phyloP scores from a whole-genome alignment of 78 protist species.

The Monosiga brevicollis region DNA sequence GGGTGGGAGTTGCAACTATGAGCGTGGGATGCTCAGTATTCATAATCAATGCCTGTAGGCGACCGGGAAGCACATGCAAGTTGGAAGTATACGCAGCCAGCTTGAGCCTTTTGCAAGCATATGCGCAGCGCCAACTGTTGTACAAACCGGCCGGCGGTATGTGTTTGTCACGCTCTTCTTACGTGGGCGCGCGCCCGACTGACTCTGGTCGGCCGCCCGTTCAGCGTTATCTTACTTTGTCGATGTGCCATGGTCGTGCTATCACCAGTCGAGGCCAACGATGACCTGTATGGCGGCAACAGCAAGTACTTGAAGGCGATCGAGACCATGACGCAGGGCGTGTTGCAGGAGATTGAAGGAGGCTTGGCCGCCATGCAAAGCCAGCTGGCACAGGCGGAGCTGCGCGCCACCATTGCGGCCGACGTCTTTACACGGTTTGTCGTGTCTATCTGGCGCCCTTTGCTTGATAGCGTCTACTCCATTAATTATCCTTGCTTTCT shows the following conservation, averaged over 20 bases:
- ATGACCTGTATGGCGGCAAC: background rate
- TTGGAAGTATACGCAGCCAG: no score
- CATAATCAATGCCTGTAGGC: background rate
- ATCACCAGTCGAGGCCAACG: background rate
- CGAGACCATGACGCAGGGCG: background rate
- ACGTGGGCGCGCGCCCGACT: no score
- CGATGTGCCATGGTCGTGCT: background rate
- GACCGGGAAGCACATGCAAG: no score
- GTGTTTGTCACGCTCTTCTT: background rate
- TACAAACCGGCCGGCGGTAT: background rate
- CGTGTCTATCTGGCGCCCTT: background rate
- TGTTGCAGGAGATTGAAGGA: background rate
- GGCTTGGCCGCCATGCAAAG: background rate
- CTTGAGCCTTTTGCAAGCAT: background rate
- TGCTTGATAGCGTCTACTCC: background rate
- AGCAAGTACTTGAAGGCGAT: background rate
- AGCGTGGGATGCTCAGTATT: background rate
- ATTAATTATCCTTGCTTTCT: background rate
- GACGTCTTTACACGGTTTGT: no score
- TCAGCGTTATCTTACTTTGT: background rate
- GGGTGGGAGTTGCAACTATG: background rate
- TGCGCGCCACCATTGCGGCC: no score
- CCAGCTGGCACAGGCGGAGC: background rate
- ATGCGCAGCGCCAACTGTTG: background rate
- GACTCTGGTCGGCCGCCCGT: no score